Conservation (phyloP, 2,329 filamentous ascomycete species). For the Ophiosphaerella korrae region DNA sequence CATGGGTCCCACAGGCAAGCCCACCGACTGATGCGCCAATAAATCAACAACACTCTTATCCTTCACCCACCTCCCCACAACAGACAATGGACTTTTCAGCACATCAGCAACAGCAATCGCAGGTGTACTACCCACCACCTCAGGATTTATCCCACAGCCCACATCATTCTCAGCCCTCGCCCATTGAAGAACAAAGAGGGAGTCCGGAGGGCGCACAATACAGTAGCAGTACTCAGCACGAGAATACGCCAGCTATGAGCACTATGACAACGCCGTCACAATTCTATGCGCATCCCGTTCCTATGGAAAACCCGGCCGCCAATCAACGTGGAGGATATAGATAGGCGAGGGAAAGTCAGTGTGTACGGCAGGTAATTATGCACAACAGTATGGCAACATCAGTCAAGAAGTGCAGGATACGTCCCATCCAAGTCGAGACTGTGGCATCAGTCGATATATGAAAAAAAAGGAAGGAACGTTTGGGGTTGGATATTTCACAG, state of each 20-base stretch:
- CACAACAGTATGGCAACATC: background rate
- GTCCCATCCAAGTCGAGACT: no score
- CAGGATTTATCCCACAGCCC: background rate
- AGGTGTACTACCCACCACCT: constrained; percentile 2
- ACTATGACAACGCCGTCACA: constrained; percentile 1
- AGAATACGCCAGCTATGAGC: background rate
- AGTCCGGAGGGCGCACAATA: background rate
- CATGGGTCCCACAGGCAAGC: background rate
- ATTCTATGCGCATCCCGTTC: background rate
- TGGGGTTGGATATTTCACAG: background rate
- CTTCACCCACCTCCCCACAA: background rate
- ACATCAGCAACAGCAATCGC: background rate
- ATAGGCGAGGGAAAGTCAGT: background rate
- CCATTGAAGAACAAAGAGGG: background rate
- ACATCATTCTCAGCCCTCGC: background rate
- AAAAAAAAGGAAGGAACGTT: background rate
- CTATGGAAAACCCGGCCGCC: background rate
- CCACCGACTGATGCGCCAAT: background rate
- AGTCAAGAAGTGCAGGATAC: no score
- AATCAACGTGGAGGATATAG: background rate
- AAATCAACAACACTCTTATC: background rate
- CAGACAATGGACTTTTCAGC: background rate
- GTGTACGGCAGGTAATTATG: background rate
- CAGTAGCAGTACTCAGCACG: background rate
- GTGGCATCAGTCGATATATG: no score